phyloP scores from a whole-genome alignment of 495 filamentous ascomycete genomes.

The Talaromyces liani region DNA sequence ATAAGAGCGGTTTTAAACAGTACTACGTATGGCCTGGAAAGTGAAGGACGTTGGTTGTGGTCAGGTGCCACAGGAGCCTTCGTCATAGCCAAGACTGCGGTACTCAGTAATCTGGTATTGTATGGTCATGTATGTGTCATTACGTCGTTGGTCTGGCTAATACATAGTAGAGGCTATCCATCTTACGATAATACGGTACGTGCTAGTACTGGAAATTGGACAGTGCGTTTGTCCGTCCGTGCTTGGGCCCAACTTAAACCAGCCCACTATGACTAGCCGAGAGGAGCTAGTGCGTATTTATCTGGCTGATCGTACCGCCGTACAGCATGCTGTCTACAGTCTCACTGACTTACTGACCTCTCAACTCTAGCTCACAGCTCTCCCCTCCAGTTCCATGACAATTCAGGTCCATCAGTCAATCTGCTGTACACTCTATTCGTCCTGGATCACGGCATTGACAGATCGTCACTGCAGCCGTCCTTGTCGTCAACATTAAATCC shows the following conservation, averaged over 20 bases:
- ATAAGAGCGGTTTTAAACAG: background rate
- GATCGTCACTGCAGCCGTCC: background rate
- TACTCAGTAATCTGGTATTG: background rate
- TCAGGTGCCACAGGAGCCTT: background rate
- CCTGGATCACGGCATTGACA: background rate
- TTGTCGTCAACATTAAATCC: background rate
- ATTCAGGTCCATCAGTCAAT: background rate
- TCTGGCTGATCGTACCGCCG: background rate
- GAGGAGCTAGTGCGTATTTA: background rate
- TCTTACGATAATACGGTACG: background rate
- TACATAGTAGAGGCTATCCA: too few species aligned
- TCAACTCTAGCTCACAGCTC: background rate
- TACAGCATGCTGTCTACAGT: background rate
- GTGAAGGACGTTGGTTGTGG: background rate
- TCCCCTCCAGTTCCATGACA: background rate
- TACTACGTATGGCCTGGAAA: too few species aligned
- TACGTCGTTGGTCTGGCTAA: background rate
- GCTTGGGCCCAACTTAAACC: background rate
- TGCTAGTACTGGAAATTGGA: background rate
- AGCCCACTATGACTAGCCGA: background rate
- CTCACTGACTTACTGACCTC: background rate
- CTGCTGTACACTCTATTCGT: background rate
- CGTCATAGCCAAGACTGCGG: background rate
- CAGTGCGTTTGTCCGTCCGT: background rate
- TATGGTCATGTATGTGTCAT: background rate